Base-by-base conservation (phyloP, 495 filamentous ascomycete genomes). In the Diplogelasinospora grovesii region DNA sequence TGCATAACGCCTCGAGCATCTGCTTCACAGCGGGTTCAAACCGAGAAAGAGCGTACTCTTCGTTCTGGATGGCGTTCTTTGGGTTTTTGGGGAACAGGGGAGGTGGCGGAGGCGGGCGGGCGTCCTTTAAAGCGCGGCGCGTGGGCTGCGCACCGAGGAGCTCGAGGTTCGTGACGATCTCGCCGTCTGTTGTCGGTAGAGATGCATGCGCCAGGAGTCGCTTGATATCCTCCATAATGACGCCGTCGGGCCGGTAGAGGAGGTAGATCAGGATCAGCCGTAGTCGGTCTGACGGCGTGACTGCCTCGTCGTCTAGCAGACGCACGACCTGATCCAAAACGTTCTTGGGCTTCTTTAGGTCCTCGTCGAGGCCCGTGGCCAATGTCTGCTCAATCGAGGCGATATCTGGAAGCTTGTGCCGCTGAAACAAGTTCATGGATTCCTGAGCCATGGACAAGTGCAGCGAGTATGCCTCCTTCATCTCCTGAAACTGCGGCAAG, bases 371-470 rank as follows among this genome's bases (percentile, higher is more conserved):
- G 9, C 93, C 92, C 3, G 93, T 97, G 18, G 90, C 85, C 43
- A 97, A 69, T 22, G 78, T 83, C 68, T 90, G 66, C 56, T 98
- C 90, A 3, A 87, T 74, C 2, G 83, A 82, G 31, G 86, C 90
- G 43, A 96, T 71, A 52, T 97, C 93, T 28, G 80, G 71, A 4
- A 98, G 72, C 52, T 95, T 95, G 48, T 79, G 75, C 14, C 77
- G 65, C 53, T 94, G 79, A 52, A 97, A 98, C 29, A 81, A 73
- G 43, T 85, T 85, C 92, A 97, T 96, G 48, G 87, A 90, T 53
- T 95, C 89, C 54, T 95, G 84, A n/a, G 92, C 93, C 92, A 98
- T 98, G 46, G 77, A 90, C 11, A 98, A 69, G 60, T 98, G 92
- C 22, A 98, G 70, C 0, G 92, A 89, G 56, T 97, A 98, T 23